Evolutionary conservation across 2,329 filamentous ascomycete species (phyloP), one percentile per base, ranked within the genome.

Genomic region (Chalaropsis thielavioides): DNA sequence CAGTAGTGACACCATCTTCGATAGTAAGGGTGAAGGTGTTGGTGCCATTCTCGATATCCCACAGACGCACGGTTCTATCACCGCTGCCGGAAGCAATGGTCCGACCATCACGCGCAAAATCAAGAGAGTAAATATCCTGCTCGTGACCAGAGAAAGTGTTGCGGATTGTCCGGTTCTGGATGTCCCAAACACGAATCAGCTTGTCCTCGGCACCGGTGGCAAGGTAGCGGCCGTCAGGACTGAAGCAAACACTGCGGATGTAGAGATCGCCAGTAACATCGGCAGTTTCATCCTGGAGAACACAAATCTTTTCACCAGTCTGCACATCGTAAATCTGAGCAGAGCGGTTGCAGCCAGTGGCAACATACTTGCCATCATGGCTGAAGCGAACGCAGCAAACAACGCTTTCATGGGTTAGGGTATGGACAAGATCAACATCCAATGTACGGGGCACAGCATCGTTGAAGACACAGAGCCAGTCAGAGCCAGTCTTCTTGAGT

Each of bases 331-430:
- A 99, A 71, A 99, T 99, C 76, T 97, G 92, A n/a, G 94, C 94
- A n/a, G 91, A 96, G 69, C 92, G 82, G 76, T 99, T 99, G 80
- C 94, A 97, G 54, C 94, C 94, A 4, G 94, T 99, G 7, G 94
- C 94, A 64, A 99, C 89, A 70, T 90, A 96, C 73, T 95, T 92
- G 70, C 94, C 94, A 72, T 99, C 94, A 64, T 89, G 84, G 74
- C 92, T 97, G 80, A 99, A 99, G 66, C 94, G 84, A 43, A 99
- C 94, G 74, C 94, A 99, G 81, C 94, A 99, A 0, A 99, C 94
- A 2, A 99, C 94, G 71, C 92, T 97, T 73, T 96, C 90, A 72
- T 99, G 94, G 67, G 85, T 84, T 63, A 99, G 82, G 65, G 91
- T 96, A 77, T 97, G 94, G 60, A 96, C 87, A 46, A 99, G 81